A percentile compares a stretch with the other conserved stretches of the same genome.
Evolutionary conservation across 1,284 basidiomycete species (phyloP).

Genomic region (Rhodotorula mucilaginosa): DNA sequence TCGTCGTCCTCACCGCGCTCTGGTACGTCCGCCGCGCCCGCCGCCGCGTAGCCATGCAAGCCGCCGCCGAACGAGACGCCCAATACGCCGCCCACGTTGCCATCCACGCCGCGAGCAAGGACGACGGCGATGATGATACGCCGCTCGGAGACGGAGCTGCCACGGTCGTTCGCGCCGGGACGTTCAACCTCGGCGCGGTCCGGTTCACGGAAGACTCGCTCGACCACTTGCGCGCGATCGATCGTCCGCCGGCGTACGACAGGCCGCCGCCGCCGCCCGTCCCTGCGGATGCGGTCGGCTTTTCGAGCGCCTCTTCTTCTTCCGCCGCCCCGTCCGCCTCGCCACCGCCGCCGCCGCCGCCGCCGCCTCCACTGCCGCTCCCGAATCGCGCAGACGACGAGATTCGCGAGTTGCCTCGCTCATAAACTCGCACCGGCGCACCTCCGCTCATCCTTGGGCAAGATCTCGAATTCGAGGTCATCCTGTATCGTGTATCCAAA

Average conservation of each 20-base stretch:
- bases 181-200: conserved; percentile 32
- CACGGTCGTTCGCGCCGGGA: conserved; percentile 20
- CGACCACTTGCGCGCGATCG: conserved; percentile 15
- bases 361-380: no score
- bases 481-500: no score
- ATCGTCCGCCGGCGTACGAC: conserved; percentile 24
- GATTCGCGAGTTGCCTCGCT: no score
- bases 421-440: no score
- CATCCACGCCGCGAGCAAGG: not conserved
- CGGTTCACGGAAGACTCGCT: conserved; percentile 24
- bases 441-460: no score
- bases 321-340: no score
- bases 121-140: not conserved
- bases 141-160: not conserved
- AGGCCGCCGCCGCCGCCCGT: not conserved
- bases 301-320: no score
- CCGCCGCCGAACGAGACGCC: no score
- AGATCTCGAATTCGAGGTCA: no score
- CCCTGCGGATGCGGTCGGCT: no score
- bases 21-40: conserved; percentile 12
- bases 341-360: no score
- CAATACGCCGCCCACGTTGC: not conserved
- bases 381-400: no score
- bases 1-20: conserved; percentile 1
- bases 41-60: not conserved